These are phyloP conservation scores for Daldinia caldariorum DNA, from an alignment of 495 filamentous ascomycete species.

Conservation along the genomic window DNA sequence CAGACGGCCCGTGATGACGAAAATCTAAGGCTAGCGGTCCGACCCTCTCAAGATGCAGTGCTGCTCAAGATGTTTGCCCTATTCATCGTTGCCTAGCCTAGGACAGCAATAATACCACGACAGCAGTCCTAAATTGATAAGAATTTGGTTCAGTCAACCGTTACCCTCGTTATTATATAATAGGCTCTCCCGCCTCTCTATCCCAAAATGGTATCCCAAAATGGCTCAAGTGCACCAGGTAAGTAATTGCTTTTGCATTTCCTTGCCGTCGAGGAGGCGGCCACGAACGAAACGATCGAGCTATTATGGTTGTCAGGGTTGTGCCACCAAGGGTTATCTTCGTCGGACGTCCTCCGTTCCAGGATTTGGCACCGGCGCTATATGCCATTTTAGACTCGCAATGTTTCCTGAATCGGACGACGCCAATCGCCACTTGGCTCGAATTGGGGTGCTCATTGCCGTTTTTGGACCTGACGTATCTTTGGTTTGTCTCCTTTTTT, in stretches of 20 bases:
- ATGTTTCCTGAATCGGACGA: conserved; percentile 22
- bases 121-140: neutral
- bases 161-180: neutral
- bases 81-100: neutral
- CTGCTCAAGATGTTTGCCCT: neutral
- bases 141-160: conserved; percentile 6
- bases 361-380: conserved; percentile 24
- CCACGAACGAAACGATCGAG: neutral
- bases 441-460: conserved; percentile 27
- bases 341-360: conserved; percentile 27
- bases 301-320: too few species aligned
- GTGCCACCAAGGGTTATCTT: conserved; percentile 10
- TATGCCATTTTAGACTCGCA: conserved; percentile 19
- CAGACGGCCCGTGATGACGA: neutral
- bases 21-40: conserved; percentile 12
- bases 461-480: conserved; percentile 27
- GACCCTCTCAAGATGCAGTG: conserved; percentile 1
- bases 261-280: neutral
- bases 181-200: neutral
- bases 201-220: neutral
- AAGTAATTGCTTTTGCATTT: neutral
- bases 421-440: conserved; percentile 13
- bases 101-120: conserved; percentile 6
- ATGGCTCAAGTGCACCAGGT: neutral
- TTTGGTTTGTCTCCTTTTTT: neutral